phyloP scores from a whole-genome alignment of 352 stramenopile genomes.

The Pythium sp. region DNA sequence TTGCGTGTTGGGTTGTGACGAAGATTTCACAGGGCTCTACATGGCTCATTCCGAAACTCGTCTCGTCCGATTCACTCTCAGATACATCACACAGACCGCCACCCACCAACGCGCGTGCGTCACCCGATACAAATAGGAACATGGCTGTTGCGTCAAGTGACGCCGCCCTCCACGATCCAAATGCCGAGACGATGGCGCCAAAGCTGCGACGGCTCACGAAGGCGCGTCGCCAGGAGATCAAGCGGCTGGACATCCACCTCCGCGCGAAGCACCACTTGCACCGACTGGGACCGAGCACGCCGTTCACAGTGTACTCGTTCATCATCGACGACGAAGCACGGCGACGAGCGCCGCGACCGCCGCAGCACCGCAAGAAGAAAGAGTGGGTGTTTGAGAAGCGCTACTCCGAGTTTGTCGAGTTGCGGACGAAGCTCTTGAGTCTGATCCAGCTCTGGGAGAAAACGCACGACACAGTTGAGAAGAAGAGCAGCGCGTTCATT shows the following conservation, averaged over 20 bases:
- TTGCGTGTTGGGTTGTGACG: too few species aligned
- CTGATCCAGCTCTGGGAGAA: slow-evolving; percentile 3
- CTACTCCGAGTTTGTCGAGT: background rate
- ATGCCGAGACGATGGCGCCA: background rate
- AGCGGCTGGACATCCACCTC: slow-evolving; percentile 47
- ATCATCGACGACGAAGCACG: slow-evolving; percentile 21
- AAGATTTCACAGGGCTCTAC: too few species aligned
- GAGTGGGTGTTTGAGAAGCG: slow-evolving; percentile 4
- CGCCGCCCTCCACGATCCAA: background rate
- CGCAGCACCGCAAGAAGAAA: background rate
- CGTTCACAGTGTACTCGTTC: slow-evolving; percentile 39
- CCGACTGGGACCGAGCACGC: slow-evolving; percentile 26
- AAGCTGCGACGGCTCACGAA: slow-evolving; percentile 20
- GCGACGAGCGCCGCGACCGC: background rate
- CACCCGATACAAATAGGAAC: too few species aligned
- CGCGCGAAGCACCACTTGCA: slow-evolving; percentile 30
- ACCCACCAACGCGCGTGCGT: too few species aligned
- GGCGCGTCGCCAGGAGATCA: slow-evolving; percentile 43
- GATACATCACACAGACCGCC: too few species aligned
- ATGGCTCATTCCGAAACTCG: too few species aligned
- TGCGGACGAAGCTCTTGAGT: background rate
- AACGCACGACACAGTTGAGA: background rate
- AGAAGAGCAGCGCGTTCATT: background rate
- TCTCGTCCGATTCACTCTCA: too few species aligned
- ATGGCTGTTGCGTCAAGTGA: too few species aligned